Conservation (phyloP, 192 early-diverging fungal genomes). For the Coemansia sp. region DNA sequence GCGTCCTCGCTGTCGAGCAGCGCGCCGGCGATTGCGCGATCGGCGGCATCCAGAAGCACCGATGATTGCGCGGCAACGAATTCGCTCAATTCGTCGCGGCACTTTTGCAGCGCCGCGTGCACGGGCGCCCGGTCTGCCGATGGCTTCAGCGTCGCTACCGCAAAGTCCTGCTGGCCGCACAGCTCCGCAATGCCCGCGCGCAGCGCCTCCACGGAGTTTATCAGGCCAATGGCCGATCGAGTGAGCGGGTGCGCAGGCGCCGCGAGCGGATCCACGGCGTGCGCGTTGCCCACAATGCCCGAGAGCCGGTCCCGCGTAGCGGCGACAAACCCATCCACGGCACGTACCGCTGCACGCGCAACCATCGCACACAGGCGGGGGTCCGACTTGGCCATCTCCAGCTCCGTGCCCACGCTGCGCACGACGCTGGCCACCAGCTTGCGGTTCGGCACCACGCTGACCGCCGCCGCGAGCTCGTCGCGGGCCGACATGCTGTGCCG, state of each 20-base stretch:
- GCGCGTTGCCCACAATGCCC: background rate
- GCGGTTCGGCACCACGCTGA: slow-evolving; percentile 17
- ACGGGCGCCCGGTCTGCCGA: background rate
- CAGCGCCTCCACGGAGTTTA: background rate
- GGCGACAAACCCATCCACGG: background rate
- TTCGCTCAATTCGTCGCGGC: background rate
- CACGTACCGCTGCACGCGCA: background rate
- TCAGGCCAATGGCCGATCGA: background rate
- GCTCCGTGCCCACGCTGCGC: slow-evolving; percentile 37
- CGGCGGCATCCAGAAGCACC: background rate
- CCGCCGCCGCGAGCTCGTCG: slow-evolving; percentile 7
- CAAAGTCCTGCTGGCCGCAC: no score
- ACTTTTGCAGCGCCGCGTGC: background rate
- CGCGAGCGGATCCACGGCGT: background rate
- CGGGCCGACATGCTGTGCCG: background rate
- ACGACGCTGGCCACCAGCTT: slow-evolving; percentile 20
- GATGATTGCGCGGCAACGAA: background rate
- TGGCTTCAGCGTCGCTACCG: no score
- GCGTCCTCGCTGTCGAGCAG: background rate
- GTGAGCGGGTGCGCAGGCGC: background rate
- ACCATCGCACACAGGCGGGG: background rate
- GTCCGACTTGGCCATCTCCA: slow-evolving; percentile 20
- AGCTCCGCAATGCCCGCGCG: background rate
- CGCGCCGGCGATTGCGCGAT: background rate
- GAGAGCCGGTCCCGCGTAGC: background rate